Evolutionary conservation across 805 yeast species (phyloP).

Genomic region (Wickerhamiella azymoides): DNA sequence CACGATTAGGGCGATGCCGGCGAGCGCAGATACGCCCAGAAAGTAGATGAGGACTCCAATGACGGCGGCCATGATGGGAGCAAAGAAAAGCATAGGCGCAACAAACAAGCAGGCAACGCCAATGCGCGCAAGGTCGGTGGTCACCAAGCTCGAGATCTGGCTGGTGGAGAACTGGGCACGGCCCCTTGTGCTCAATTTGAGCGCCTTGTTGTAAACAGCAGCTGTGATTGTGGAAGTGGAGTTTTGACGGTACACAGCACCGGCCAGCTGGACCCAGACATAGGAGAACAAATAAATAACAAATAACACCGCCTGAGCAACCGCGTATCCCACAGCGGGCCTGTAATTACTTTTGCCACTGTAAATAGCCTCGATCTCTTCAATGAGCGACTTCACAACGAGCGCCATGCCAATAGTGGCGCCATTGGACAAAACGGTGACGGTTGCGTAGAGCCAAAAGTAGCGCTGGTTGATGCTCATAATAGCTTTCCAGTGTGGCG

Average conservation of each 20-base stretch:
- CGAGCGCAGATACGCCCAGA: slow-evolving; percentile 58
- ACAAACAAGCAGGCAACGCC: slow-evolving; percentile 33
- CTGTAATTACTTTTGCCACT: background rate
- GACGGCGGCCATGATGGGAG: slow-evolving; percentile 28
- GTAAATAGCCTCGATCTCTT: slow-evolving; percentile 11
- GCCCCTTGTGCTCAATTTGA: slow-evolving; percentile 43
- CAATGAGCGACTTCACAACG: slow-evolving; percentile 15
- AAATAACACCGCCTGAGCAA: slow-evolving; percentile 51
- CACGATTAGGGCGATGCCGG: slow-evolving; percentile 46
- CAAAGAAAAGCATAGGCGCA: slow-evolving; percentile 12
- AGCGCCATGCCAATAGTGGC: slow-evolving; percentile 19
- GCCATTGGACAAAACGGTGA: slow-evolving; percentile 9
- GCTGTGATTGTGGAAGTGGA: slow-evolving; percentile 58
- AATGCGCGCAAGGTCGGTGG: slow-evolving; percentile 69
- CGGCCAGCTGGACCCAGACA: slow-evolving; percentile 51
- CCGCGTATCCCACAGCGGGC: slow-evolving; percentile 60
- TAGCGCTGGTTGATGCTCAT: slow-evolving; percentile 15
- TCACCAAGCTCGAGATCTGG: slow-evolving; percentile 59
- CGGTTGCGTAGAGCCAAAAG: slow-evolving; percentile 5
- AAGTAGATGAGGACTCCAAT: slow-evolving; percentile 51
- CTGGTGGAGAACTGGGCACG: slow-evolving; percentile 51
- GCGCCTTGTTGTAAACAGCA: slow-evolving; percentile 54
- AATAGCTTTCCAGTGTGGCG: slow-evolving; percentile 16
- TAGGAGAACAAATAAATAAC: slow-evolving; percentile 27
- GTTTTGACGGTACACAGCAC: slow-evolving; percentile 57